Base-by-base conservation (phyloP, 2,329 filamentous ascomycete species). In the Stachybotrys chartarum region DNA sequence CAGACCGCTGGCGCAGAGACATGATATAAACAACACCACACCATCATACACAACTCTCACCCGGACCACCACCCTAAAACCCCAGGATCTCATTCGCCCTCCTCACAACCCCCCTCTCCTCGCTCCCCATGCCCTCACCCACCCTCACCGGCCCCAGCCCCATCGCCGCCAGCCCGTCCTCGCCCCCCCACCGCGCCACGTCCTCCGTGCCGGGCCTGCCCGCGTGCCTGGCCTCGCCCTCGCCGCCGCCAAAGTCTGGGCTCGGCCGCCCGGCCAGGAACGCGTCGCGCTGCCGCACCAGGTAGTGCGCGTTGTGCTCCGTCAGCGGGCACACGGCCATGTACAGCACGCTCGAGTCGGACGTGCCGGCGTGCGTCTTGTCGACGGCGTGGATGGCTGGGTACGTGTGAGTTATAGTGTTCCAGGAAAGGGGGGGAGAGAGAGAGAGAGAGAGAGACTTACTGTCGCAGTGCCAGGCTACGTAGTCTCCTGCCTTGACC, bases 251-350 rank as follows among this genome's bases (percentile, higher is more conserved):
- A 65, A 90, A 90, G 62, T 91, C 87, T 32, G 85, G 86, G 0
- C 79, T 82, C 0, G 86, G 86, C 0, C 78, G 82, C 5, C 91
- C 91, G 0, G 75, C 67, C 3, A 87, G 69, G 61, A 94, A 94
- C 0, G 83, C 81, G n/a, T 83, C 76, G 18, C 87, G 80, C 72
- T 96, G 91, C 16, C 82, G 78, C 1, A 72, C 78, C 1, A 93
- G 75, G 66, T 92, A 94, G 24, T 80, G 72, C 0, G 87, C 85
- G 63, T 94, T 96, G 45, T 77, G 73, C 54, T 86, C 82, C 1
- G 91, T 96, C 32, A 91, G 78, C 0, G 92, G 91, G 54, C 89
- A 94, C 0, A 90, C 86, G 0, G 92, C 91, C 55, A 97, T 96
- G 65, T 97, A 97, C 57, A 97, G 66, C 0, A 96, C 92, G 62